phyloP scores from a whole-genome alignment of 345 rosid genomes.

The Erodium maritimum region DNA sequence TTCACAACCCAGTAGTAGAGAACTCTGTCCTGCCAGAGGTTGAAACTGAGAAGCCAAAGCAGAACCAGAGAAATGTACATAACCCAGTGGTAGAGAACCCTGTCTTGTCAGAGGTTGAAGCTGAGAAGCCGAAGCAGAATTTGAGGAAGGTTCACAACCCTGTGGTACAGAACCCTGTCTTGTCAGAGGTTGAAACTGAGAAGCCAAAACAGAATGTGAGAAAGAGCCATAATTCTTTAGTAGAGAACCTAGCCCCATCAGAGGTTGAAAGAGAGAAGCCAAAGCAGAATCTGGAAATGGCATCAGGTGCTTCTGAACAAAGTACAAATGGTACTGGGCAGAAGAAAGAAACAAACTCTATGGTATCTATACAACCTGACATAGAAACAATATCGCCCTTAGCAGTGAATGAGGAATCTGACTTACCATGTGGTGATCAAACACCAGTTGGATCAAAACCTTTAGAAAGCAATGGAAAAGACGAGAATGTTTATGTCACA shows the following conservation, averaged over 20 bases:
- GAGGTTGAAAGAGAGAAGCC: constrained; percentile 4
- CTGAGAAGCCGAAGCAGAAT: constrained; percentile 29
- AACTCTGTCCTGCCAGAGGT: constrained; percentile 40
- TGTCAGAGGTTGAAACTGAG: constrained; percentile 35
- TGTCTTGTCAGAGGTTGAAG: constrained; percentile 39
- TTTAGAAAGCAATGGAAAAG: constrained; percentile 23
- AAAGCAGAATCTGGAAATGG: constrained; percentile 31
- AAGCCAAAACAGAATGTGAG: constrained; percentile 15
- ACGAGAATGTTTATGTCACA: constrained; percentile 29
- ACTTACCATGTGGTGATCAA: constrained; percentile 21
- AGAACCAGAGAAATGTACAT: constrained; percentile 62
- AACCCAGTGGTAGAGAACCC: constrained; percentile 51
- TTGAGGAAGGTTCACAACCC: constrained; percentile 83
- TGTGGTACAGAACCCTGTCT: constrained; percentile 41
- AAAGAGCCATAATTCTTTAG: constrained; percentile 16
- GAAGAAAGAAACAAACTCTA: constrained; percentile 15
- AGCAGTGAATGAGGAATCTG: constrained; percentile 26
- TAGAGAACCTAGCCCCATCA: constrained; percentile 20
- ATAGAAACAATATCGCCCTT: constrained; percentile 17
- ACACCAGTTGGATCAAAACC: constrained; percentile 24
- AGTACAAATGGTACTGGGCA: constrained; percentile 19
- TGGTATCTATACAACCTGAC: constrained; percentile 11
- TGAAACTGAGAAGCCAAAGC: constrained; percentile 37
- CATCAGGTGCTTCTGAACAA: constrained; percentile 23
- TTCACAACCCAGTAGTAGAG: constrained; percentile 57